Percentiles rank a stretch among this genome's conserved stretches.
Evolutionary conservation across 768 basidiomycete species (phyloP).

Genomic region (Pleurotus tuber-regium): DNA sequence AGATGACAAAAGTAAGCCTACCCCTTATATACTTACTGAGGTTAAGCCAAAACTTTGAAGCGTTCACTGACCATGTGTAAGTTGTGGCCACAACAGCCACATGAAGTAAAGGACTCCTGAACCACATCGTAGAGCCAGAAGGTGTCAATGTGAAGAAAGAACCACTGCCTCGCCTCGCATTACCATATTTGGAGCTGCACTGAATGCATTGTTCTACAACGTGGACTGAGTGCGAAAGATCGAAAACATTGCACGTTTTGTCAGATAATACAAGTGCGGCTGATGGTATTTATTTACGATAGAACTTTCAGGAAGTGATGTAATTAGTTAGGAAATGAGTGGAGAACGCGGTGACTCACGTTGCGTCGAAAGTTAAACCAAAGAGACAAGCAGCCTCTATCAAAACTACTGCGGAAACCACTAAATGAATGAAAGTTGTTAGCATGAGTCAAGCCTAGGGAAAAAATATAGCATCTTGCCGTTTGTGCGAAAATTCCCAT

Average conservation of each 20-base stretch:
- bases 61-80: too few species aligned
- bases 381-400: constrained; percentile 91
- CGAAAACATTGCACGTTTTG: not conserved
- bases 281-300: constrained; percentile 7
- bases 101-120: too few species aligned
- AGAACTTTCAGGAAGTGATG: constrained; percentile 1
- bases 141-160: too few species aligned
- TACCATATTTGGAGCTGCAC: too few species aligned
- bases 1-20: too few species aligned
- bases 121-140: too few species aligned
- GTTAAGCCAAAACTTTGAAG: too few species aligned
- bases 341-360: constrained; percentile 47
- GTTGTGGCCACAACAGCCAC: too few species aligned
- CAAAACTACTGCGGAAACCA: constrained; percentile 96
- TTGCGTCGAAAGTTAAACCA: constrained; percentile 97
- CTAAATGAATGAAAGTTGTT: constrained; percentile 40
- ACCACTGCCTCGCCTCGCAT: too few species aligned
- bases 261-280: not conserved
- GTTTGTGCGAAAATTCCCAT: constrained; percentile 98
- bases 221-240: too few species aligned
- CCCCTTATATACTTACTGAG: too few species aligned
- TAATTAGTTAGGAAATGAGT: constrained; percentile 7
- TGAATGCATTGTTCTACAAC: too few species aligned
- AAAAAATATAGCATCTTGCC: constrained; percentile 41
- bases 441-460: not conserved